Percentiles rank a stretch among this genome's conserved stretches.
These are phyloP conservation scores for Dactylonectria estremocensis DNA, from an alignment of 2,329 filamentous ascomycete genomes.

Conservation along the genomic window DNA sequence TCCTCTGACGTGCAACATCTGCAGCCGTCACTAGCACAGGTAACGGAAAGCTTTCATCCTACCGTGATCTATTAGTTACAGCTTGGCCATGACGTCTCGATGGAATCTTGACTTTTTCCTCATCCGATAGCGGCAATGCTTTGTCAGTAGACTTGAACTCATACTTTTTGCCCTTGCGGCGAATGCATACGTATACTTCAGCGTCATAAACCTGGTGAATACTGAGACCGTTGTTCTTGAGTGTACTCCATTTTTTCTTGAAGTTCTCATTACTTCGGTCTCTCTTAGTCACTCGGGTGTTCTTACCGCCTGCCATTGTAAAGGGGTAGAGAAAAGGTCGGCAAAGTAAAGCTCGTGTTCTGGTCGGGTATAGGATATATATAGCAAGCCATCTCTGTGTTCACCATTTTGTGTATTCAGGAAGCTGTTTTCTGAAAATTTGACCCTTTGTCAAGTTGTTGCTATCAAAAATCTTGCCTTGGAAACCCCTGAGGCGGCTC, in stretches of 20 bases:
- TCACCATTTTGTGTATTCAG: slow-evolving; percentile 16
- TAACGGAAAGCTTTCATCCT: slow-evolving; percentile 17
- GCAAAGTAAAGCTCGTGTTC: neutral
- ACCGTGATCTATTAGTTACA: slow-evolving; percentile 10
- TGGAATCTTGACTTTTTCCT: slow-evolving; percentile 27
- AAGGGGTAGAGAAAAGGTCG: neutral
- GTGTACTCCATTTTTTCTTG: slow-evolving; percentile 25
- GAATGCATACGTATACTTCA: slow-evolving; percentile 31
- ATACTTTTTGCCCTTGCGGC: slow-evolving; percentile 29
- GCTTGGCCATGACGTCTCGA: neutral
- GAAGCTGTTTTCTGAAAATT: slow-evolving; percentile 11
- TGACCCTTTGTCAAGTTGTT: too few relatives aligned
- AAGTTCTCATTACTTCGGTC: slow-evolving; percentile 32
- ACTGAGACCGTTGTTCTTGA: slow-evolving; percentile 27
- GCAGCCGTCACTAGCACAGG: slow-evolving; percentile 13
- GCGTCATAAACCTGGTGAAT: slow-evolving; percentile 28
- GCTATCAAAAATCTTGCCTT: too few relatives aligned
- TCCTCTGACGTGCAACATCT: slow-evolving; percentile 18
- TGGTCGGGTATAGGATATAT: too few relatives aligned
- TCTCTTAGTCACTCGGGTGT: slow-evolving; percentile 18
- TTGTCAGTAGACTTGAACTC: slow-evolving; percentile 37
- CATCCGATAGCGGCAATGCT: slow-evolving; percentile 27
- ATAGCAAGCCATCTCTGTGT: slow-evolving; percentile 7
- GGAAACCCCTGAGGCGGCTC: too few relatives aligned
- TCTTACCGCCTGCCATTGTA: slow-evolving; percentile 9